Evolutionary conservation across 768 basidiomycete genomes (phyloP), one percentile per base, ranked within the genome.

Genomic region (Suillus paluster): DNA sequence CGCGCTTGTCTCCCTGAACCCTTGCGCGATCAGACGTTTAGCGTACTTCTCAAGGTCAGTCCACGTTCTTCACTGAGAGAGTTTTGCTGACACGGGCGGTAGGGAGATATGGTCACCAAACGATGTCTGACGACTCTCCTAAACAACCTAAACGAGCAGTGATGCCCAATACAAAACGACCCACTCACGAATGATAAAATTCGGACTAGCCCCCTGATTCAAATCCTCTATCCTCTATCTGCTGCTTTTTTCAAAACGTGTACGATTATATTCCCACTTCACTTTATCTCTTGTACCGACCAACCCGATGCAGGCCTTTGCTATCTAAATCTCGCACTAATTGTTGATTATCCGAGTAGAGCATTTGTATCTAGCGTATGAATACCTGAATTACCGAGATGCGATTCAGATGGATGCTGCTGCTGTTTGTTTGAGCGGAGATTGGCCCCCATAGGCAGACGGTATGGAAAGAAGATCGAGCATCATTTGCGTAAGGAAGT

Each of bases 81-180:
- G 6, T 19, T 21, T 33, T 12, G 45, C 68, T 78, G 55, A 75
- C 46, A 19, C 12, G 44, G 38, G 39, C 33, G 21, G 10, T 66
- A 94, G 92, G 95, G 95, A 54, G 97, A 99, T 71, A 94, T 97
- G 89, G 97, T 99, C 66, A 99, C 97, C 30, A 97, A 96, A 80
- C 85, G 94, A 70, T 96, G 94, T 76, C 82, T 97, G 62, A 92
- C 92, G 52, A 95, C 94, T 36, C 83, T 97, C 36, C 83, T 96
- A 63, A 91, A 94, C 76, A 95, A 97, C 75, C 81, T 97, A 66
- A 89, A 88, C 65, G 91, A 92, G 73, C 82, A 85, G 63, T 89
- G 57, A 74, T 19, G 19, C 46, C 33, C 34, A 14, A 54, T 55
- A n/a, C 61, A 34, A 27, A 27, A 17, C 38, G 39, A 50, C 25